Evolutionary conservation across 805 yeast genomes (phyloP).

Genomic region (Kuraishia piskuri): DNA sequence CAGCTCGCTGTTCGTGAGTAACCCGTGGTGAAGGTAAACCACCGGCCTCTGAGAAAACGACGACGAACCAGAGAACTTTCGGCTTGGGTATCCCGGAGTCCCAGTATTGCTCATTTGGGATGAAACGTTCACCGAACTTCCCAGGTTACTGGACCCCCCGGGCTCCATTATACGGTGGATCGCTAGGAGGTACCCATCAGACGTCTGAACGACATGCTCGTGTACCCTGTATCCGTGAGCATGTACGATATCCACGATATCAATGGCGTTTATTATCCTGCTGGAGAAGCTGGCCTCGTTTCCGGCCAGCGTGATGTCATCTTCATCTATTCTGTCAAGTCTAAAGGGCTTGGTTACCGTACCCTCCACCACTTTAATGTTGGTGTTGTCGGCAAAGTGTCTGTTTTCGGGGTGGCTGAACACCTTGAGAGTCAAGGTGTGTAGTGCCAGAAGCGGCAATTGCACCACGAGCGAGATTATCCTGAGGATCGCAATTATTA

Average conservation of each 20-base stretch:
- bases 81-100: too few relatives aligned
- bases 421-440: background rate
- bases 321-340: too few relatives aligned
- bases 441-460: background rate
- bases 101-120: background rate
- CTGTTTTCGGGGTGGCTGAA: background rate
- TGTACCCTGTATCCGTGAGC: conserved; percentile 58
- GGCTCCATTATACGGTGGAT: conserved; percentile 47
- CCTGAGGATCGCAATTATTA: background rate
- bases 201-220: conserved; percentile 69
- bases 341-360: background rate
- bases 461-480: background rate
- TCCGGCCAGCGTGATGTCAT: background rate
- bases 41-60: conserved; percentile 22
- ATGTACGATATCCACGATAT: conserved; percentile 24
- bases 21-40: conserved; percentile 85
- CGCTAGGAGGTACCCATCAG: conserved; percentile 72
- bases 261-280: conserved; percentile 16
- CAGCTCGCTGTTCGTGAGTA: conserved; percentile 81
- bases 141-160: background rate
- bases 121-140: background rate
- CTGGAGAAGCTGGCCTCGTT: background rate
- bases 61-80: too few relatives aligned
- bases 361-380: background rate
- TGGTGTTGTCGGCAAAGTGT: background rate